Base-by-base conservation (phyloP, 306 rosid genomes). In the Cicer bijugum region DNA sequence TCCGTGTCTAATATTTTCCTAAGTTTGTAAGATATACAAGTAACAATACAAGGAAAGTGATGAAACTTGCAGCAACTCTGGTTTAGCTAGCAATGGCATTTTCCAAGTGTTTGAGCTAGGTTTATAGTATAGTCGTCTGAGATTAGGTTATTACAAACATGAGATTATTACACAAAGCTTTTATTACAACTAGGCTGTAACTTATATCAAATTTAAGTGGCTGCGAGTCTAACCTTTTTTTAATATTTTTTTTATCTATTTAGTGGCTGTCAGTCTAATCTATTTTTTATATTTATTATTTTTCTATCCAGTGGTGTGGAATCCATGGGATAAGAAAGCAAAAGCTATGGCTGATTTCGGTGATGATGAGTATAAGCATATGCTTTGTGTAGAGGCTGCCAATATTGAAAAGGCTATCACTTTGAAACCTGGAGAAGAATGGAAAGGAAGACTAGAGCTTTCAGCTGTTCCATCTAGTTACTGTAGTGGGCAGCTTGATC, bases 291-390 rank as follows among this genome's bases (percentile, higher is more conserved):
- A 44, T 62, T 53, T 7, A 47, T 64, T 71, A 35, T 83, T 69
- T 48, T 46, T 69, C 42, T 37, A 43, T 83, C 64, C 86, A 95
- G 99, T 92, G 81, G 99, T 95, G 51, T 95, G 99, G 99, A 95
- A 95, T 83, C 97, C 99, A 50, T 95, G 99, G 99, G 99, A 95
- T 84, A 95, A 95, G 92, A 95, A 90, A 86, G 97, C 97, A 67
- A 95, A 95, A 83, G 85, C 96, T 73, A 85, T 95, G 87, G 74
- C 88, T 79, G 99, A 95, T 87, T 90, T 95, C 78, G 99, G 97
- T 61, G 99, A 95, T 56, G 97, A 95, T 44, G 99, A 95, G 75
- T 95, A 95, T 86, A 95, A 91, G 78, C 77, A 88, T 72, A 89
- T 92, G 99, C 89, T 95, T 11, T 95, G 99, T 43, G 97, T 95